These are phyloP conservation scores for Cylindrotheca closterium DNA, from an alignment of 108 stramenopile species.

Conservation along the genomic window DNA sequence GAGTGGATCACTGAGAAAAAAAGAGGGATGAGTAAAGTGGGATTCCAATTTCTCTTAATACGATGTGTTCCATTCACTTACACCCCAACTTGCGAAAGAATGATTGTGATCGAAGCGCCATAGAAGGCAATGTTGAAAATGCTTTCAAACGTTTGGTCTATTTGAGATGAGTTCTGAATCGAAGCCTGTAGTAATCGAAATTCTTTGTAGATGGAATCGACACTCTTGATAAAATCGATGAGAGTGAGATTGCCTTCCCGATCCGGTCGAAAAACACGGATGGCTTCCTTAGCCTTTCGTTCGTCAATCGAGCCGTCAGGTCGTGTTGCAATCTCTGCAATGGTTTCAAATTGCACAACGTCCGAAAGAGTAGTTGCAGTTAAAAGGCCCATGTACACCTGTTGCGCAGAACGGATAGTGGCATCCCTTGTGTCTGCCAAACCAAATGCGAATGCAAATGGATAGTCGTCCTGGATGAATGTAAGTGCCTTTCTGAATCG, in stretches of 20 bases:
- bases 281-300: slow-evolving; percentile 50
- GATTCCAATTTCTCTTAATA: too few relatives aligned
- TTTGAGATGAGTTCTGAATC: slow-evolving; percentile 58
- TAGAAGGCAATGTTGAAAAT: slow-evolving; percentile 65
- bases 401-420: slow-evolving; percentile 58
- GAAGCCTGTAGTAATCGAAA: slow-evolving; percentile 61
- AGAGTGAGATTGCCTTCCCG: slow-evolving; percentile 43
- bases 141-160: slow-evolving; percentile 41
- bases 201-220: slow-evolving; percentile 64
- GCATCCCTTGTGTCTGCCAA: slow-evolving; percentile 48
- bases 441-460: slow-evolving; percentile 62
- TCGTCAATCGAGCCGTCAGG: slow-evolving; percentile 39
- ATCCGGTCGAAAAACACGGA: slow-evolving; percentile 51
- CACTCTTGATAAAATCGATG: slow-evolving; percentile 63
- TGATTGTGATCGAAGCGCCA: slow-evolving; percentile 32
- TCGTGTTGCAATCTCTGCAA: slow-evolving; percentile 44
- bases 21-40: too few relatives aligned
- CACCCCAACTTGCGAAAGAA: slow-evolving; percentile 45
- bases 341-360: slow-evolving; percentile 53
- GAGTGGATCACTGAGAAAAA: slow-evolving; percentile 30
- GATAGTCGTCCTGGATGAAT: slow-evolving; percentile 55
- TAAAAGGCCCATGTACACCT: slow-evolving; percentile 46
- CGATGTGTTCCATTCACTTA: too few relatives aligned
- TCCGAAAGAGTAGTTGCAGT: not conserved
- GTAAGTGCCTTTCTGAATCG: slow-evolving; percentile 62